Conservation (phyloP, 352 stramenopile genomes). For the Phytophthora syringae region DNA sequence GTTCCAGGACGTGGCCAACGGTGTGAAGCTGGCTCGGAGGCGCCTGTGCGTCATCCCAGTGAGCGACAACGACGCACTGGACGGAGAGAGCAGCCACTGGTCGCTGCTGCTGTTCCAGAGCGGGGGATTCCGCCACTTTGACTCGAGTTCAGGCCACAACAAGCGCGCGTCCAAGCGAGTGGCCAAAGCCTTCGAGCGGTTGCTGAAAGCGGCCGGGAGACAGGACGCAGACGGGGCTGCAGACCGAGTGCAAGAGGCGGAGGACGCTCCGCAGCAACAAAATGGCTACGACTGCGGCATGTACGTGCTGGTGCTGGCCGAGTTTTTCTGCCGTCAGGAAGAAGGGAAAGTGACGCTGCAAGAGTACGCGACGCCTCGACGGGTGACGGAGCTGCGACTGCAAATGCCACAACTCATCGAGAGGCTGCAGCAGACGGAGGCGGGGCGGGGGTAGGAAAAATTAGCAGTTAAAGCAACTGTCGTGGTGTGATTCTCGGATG, state of each 20-base stretch:
- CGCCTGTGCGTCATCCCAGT: slow-evolving; percentile 70
- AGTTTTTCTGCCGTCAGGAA: slow-evolving; percentile 59
- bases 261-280: slow-evolving; percentile 64
- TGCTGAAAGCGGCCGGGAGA: slow-evolving; percentile 35
- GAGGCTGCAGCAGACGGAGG: slow-evolving; percentile 24
- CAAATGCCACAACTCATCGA: slow-evolving; percentile 57
- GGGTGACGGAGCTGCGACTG: slow-evolving; percentile 52
- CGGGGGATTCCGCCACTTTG: slow-evolving; percentile 64
- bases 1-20: slow-evolving; percentile 61
- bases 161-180: slow-evolving; percentile 50
- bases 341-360: slow-evolving; percentile 20
- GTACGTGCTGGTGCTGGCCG: slow-evolving; percentile 74
- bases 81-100: slow-evolving; percentile 72
- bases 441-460: background rate
- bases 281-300: slow-evolving; percentile 87
- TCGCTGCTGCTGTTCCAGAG: slow-evolving; percentile 66
- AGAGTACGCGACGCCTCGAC: slow-evolving; percentile 56
- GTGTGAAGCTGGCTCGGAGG: slow-evolving; percentile 45
- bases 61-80: slow-evolving; percentile 70
- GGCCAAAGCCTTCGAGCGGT: slow-evolving; percentile 43
- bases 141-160: slow-evolving; percentile 78
- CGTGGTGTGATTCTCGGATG: background rate
- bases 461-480: background rate
- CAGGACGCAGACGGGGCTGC: slow-evolving; percentile 13
- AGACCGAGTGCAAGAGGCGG: slow-evolving; percentile 36